A percentile compares a stretch with the other conserved stretches of the same genome.
Conservation (phyloP, 2,329 filamentous ascomycete species). For the Fusarium zealandicum region DNA sequence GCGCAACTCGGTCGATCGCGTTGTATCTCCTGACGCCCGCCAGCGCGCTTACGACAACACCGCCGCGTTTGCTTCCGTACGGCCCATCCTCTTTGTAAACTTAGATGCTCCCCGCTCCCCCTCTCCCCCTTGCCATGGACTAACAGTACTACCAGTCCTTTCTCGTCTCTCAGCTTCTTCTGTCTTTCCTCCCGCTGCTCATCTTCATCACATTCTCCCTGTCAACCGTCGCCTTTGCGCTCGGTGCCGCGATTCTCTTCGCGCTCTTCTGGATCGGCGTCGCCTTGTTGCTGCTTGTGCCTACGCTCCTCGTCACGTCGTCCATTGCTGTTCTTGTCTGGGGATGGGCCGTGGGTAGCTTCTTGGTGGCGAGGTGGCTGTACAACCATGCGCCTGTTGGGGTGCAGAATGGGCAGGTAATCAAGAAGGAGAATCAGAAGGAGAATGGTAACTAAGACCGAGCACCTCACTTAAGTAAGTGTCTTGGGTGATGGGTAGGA, state of each 20-base stretch:
- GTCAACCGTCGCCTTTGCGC: constrained; percentile 67
- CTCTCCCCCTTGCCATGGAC: neutral
- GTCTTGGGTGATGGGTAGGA: constrained; percentile 3
- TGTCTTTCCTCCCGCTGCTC: constrained; percentile 71
- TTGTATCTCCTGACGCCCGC: constrained; percentile 67
- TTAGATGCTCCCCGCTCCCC: constrained; percentile 42
- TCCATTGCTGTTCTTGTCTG: constrained; percentile 70
- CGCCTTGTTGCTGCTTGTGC: constrained; percentile 71
- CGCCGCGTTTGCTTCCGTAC: constrained; percentile 64
- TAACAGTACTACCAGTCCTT: constrained; percentile 63
- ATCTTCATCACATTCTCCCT: constrained; percentile 73
- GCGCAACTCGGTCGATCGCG: constrained; percentile 55
- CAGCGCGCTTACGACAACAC: constrained; percentile 62
- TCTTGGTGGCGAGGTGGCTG: constrained; percentile 56
- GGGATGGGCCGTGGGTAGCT: constrained; percentile 70
- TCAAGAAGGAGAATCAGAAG: constrained; percentile 39
- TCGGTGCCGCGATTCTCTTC: constrained; percentile 69
- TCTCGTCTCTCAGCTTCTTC: constrained; percentile 67
- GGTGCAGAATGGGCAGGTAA: constrained; percentile 32
- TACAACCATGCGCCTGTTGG: constrained; percentile 49
- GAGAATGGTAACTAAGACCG: constrained; percentile 27
- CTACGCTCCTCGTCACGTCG: constrained; percentile 71
- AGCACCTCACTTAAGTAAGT: constrained; percentile 13
- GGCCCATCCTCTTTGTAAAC: constrained; percentile 76
- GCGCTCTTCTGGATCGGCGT: constrained; percentile 72